A percentile compares a stretch with the other conserved stretches of the same genome.
phyloP scores from a whole-genome alignment of 2,329 filamentous ascomycete species.

The Waltergamsia citrina region DNA sequence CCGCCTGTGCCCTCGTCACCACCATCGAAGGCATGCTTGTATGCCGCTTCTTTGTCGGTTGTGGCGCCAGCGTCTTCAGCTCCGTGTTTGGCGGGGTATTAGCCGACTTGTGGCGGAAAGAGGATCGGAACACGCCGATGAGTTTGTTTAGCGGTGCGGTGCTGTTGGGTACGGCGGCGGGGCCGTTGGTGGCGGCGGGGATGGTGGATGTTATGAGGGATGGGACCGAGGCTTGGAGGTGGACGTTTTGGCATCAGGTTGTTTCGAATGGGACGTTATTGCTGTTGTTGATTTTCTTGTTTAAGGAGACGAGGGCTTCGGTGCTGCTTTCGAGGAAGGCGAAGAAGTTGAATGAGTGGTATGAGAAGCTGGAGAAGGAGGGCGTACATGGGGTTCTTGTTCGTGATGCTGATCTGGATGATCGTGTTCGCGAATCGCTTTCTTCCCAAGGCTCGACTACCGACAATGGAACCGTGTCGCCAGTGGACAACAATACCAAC shows the following conservation, averaged over 20 bases:
- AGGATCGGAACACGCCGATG: conserved; percentile 83
- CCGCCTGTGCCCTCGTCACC: conserved; percentile 62
- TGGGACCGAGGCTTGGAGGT: conserved; percentile 54
- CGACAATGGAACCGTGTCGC: no score
- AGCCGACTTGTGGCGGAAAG: conserved; percentile 71
- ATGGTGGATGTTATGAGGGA: conserved; percentile 48
- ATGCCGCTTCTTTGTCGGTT: conserved; percentile 66
- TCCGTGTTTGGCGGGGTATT: conserved; percentile 92
- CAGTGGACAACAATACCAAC: no score
- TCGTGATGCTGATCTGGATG: neutral
- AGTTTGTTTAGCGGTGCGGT: conserved; percentile 75
- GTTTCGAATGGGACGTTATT: conserved; percentile 56
- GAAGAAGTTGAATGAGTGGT: conserved; percentile 65
- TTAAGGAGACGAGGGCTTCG: conserved; percentile 73
- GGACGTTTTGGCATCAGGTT: conserved; percentile 82
- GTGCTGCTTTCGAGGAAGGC: conserved; percentile 75
- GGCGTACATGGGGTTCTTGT: conserved; percentile 46
- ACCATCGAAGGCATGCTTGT: conserved; percentile 66
- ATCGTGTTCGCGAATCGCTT: conserved; percentile 1
- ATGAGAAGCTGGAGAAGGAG: conserved; percentile 58
- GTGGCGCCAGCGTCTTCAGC: conserved; percentile 70
- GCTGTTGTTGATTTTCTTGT: conserved; percentile 54
- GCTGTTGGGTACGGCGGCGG: conserved; percentile 69
- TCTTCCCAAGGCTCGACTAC: neutral
- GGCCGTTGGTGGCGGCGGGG: conserved; percentile 62